phyloP scores from a whole-genome alignment of 2,329 filamentous ascomycete genomes.

The Colletotrichum magnum region DNA sequence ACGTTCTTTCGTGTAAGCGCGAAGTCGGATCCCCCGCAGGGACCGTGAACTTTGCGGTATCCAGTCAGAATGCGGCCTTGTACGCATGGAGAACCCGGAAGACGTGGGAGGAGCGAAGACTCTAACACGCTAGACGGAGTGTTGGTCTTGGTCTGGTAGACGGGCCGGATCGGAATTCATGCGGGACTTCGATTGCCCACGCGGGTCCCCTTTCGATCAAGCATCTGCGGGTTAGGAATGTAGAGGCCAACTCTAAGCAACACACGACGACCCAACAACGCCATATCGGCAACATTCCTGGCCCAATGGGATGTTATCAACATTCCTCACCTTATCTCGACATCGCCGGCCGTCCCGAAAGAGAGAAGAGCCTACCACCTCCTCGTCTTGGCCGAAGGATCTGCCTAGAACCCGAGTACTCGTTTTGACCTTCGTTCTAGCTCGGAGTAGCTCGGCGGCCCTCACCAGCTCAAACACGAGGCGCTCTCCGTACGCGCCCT shows the following conservation, averaged over 20 bases:
- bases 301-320: not conserved
- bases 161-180: conserved; percentile 2
- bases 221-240: conserved; percentile 33
- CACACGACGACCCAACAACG: conserved; percentile 13
- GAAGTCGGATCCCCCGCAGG: conserved; percentile 8
- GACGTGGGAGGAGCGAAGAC: not conserved
- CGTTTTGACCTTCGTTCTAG: conserved; percentile 29
- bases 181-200: conserved; percentile 1
- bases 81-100: conserved; percentile 3
- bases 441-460: not conserved
- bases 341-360: not conserved
- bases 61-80: not conserved
- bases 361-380: not conserved
- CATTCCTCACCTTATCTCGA: conserved; percentile 24
- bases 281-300: not conserved
- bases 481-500: conserved; percentile 9
- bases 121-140: conserved; percentile 28
- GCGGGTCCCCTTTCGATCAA: not conserved
- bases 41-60: conserved; percentile 11
- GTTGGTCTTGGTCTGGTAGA: not conserved
- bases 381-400: not conserved
- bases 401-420: conserved; percentile 20
- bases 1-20: conserved; percentile 21
- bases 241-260: conserved; percentile 2
- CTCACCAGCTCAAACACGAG: conserved; percentile 30